Evolutionary conservation across 2,329 filamentous ascomycete genomes (phyloP).

Genomic region (Penicillium sp.): DNA sequence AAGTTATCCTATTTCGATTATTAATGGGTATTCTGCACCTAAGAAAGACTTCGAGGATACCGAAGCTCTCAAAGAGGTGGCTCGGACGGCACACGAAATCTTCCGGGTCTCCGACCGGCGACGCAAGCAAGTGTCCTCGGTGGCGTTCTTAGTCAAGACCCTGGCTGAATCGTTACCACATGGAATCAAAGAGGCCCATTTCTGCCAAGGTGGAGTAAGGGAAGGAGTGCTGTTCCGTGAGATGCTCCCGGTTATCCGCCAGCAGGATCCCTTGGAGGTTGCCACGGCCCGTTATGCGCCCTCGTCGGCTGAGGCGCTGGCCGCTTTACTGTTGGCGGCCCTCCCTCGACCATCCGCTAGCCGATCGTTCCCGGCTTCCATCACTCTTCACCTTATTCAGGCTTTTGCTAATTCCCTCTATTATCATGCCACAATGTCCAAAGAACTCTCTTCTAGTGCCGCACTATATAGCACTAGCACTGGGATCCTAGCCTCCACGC

Average conservation of each 20-base stretch:
- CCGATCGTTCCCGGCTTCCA: slow-evolving; percentile 26
- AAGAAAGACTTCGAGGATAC: slow-evolving; percentile 34
- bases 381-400: slow-evolving; percentile 30
- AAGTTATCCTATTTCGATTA: slow-evolving; percentile 77
- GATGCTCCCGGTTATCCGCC: slow-evolving; percentile 59
- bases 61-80: slow-evolving; percentile 27
- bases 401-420: slow-evolving; percentile 37
- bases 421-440: slow-evolving; percentile 33
- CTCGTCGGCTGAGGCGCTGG: slow-evolving; percentile 48
- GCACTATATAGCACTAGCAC: slow-evolving; percentile 36
- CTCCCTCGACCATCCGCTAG: slow-evolving; percentile 41
- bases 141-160: slow-evolving; percentile 72
- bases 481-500: slow-evolving; percentile 34
- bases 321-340: slow-evolving; percentile 49
- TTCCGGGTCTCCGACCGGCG: slow-evolving; percentile 78
- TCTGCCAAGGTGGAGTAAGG: slow-evolving; percentile 81
- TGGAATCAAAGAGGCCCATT: slow-evolving; percentile 69
- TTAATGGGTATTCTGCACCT: slow-evolving; percentile 70
- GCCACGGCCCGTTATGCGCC: slow-evolving; percentile 56
- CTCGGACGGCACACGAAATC: slow-evolving; percentile 35
- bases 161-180: slow-evolving; percentile 65
- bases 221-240: slow-evolving; percentile 74
- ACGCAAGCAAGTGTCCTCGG: slow-evolving; percentile 77
- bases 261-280: slow-evolving; percentile 65
- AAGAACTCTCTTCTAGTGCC: slow-evolving; percentile 33